A percentile compares a stretch with the other conserved stretches of the same genome.
Conservation (phyloP, 2,329 filamentous ascomycete species). For the Mycosphaerelloides madeirae region DNA sequence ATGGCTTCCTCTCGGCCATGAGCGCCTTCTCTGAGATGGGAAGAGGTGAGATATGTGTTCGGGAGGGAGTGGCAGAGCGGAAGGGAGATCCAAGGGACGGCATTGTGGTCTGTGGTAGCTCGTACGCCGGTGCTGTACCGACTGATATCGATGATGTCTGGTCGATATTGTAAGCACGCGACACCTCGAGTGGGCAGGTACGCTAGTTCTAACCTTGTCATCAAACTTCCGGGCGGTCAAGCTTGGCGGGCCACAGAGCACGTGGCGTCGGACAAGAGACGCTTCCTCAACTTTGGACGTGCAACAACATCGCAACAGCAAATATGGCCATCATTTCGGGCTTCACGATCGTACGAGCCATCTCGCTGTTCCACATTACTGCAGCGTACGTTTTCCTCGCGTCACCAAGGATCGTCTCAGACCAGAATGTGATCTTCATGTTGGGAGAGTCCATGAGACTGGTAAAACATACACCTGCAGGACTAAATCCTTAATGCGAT, state of each 20-base stretch:
- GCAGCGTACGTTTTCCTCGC: conserved; percentile 79
- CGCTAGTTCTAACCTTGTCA: too few relatives aligned
- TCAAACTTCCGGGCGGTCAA: not conserved
- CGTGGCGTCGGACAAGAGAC: too few relatives aligned
- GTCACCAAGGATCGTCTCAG: conserved; percentile 65
- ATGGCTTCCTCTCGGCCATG: not conserved
- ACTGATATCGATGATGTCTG: too few relatives aligned
- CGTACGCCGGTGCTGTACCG: too few relatives aligned
- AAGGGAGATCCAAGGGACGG: too few relatives aligned
- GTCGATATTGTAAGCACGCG: too few relatives aligned
- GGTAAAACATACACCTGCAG: conserved; percentile 45
- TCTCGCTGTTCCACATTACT: conserved; percentile 80
- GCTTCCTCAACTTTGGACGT: not conserved
- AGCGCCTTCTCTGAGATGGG: not conserved
- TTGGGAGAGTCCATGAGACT: conserved; percentile 80
- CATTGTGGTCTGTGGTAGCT: not conserved
- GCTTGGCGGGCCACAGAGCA: too few relatives aligned
- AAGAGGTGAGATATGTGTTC: too few relatives aligned
- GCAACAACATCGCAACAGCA: not conserved
- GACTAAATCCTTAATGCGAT: not conserved
- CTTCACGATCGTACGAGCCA: conserved; percentile 71
- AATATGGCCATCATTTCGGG: conserved; percentile 76
- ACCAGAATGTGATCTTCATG: conserved; percentile 75
- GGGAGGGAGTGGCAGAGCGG: too few relatives aligned
- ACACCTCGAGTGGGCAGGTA: too few relatives aligned